phyloP scores from a whole-genome alignment of 2,329 filamentous ascomycete genomes.

The Paraconiothyrium brasiliense region DNA sequence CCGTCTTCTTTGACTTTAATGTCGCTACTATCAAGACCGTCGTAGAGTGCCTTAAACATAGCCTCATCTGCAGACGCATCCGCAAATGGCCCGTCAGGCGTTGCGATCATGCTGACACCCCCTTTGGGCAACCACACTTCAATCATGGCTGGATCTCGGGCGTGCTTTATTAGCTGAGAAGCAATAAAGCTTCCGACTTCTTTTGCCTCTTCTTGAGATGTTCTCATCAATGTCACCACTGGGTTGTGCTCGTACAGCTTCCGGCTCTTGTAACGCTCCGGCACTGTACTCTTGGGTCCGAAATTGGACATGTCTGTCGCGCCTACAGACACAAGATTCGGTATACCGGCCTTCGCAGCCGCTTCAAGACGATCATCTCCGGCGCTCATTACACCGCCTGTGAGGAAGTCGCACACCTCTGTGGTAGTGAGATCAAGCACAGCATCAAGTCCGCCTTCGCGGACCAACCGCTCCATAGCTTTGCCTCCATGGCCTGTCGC shows the following conservation, averaged over 20 bases:
- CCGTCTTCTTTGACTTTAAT: conserved; percentile 62
- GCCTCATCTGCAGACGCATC: conserved; percentile 59
- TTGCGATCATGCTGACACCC: conserved; percentile 70
- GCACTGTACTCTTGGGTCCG: conserved; percentile 64
- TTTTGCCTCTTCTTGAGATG: conserved; percentile 65
- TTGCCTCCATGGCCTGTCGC: conserved; percentile 74
- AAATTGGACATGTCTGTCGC: conserved; percentile 67
- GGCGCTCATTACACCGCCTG: conserved; percentile 71
- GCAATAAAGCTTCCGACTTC: conserved; percentile 66
- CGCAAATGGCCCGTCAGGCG: conserved; percentile 62
- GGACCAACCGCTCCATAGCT: conserved; percentile 73
- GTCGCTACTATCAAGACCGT: conserved; percentile 58
- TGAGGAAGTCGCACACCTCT: conserved; percentile 69
- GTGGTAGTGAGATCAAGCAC: conserved; percentile 77
- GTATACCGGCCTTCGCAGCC: conserved; percentile 66
- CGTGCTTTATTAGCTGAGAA: conserved; percentile 58
- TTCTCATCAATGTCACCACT: conserved; percentile 72
- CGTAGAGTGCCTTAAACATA: conserved; percentile 59
- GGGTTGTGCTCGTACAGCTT: conserved; percentile 72
- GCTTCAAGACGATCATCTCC: conserved; percentile 66
- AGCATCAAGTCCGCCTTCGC: conserved; percentile 68
- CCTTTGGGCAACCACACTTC: conserved; percentile 68
- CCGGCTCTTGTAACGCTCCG: conserved; percentile 62
- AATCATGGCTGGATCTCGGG: conserved; percentile 53
- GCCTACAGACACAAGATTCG: conserved; percentile 62